Base-by-base conservation (phyloP, 768 basidiomycete genomes). In the Brasilioporus rufonigricans region DNA sequence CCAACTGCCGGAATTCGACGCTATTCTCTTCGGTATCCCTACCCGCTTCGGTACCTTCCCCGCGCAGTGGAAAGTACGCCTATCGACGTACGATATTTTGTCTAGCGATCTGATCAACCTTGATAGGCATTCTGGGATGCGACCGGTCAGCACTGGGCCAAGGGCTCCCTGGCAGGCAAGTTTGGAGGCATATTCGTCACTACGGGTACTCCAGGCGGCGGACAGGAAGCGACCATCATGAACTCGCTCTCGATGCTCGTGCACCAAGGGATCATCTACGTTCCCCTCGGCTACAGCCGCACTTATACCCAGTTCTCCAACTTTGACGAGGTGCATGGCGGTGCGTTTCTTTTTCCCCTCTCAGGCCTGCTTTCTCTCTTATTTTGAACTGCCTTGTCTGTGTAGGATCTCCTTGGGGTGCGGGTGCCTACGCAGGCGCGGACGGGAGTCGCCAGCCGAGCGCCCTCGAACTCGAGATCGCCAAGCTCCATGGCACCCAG, bases 101-200 rank as follows among this genome's bases (percentile, higher is more conserved):
- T 4, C 35, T 8, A 13, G 7, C 16, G 19, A 29, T 41, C 58
- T 63, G 54, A 65, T 39, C 23, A 11, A 12, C 1, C 1, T 35
- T n/a, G 7, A 51, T 45, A 88, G 85, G 66, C 76, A 1, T 87
- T 93, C 73, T 92, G 87, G 82, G 90, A 93, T 58, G 63, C 76
- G 5, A 91, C 89, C 11, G 89, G 91, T 48, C 64, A 69, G 1
- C 77, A 89, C 36, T 91, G 89, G 89, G 68, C 61, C 2, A 21
- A 48, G 0, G 85, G 90, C 12, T 75, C 69, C 5, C 76, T 94
- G 48, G 68, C 76, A 18, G 91, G 91, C 61, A 95, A 94, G 67
- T 85, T 82, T 60, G 91, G 79, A 0, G 78, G 84, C n/a, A 72
- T 83, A 46, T 93, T 93, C 76, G 82, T 90, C 44, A 86, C 86